Evolutionary conservation across 345 rosid genomes (phyloP).

Genomic region (Turritis glabra): DNA sequence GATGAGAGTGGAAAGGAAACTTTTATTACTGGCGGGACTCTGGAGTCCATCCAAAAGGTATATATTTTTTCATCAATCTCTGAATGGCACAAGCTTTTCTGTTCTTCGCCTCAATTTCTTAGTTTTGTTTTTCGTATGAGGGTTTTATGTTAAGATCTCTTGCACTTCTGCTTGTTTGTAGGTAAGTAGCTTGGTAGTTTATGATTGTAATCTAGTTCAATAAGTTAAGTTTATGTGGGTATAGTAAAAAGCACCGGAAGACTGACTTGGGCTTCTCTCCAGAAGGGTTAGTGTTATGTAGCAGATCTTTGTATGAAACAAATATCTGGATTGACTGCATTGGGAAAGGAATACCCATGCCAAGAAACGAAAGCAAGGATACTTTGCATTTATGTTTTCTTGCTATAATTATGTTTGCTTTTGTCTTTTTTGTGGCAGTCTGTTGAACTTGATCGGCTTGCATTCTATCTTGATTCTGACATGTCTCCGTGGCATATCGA

Average conservation of each 20-base stretch:
- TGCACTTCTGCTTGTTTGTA: constrained; percentile 1
- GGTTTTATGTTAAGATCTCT: constrained; percentile 24
- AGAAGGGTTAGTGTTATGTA: constrained; percentile 22
- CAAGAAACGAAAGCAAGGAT: constrained; percentile 20
- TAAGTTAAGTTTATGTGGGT: constrained; percentile 7
- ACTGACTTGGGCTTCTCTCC: constrained; percentile 11
- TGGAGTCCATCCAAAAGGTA: constrained; percentile 86
- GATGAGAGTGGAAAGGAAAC: constrained; percentile 93
- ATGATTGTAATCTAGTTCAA: constrained; percentile 19
- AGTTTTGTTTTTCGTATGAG: constrained; percentile 16
- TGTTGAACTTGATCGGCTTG: constrained; percentile 89
- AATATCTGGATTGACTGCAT: constrained; percentile 19
- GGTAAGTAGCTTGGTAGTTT: constrained; percentile 16
- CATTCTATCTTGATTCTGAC: constrained; percentile 92
- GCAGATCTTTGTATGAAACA: constrained; percentile 9
- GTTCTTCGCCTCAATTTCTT: constrained; percentile 6
- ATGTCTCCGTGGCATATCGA: constrained; percentile 79
- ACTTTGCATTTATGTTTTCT: constrained; percentile 11
- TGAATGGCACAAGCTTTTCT: constrained; percentile 9
- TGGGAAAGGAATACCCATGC: constrained; percentile 22
- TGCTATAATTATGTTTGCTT: constrained; percentile 30
- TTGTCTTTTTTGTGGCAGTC: constrained; percentile 48
- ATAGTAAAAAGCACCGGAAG: constrained; percentile 16
- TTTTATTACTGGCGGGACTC: constrained; percentile 78
- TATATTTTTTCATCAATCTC: not conserved